Evolutionary conservation across 2,329 filamentous ascomycete species (phyloP).

Genomic region (Botrytis pseudocinerea): DNA sequence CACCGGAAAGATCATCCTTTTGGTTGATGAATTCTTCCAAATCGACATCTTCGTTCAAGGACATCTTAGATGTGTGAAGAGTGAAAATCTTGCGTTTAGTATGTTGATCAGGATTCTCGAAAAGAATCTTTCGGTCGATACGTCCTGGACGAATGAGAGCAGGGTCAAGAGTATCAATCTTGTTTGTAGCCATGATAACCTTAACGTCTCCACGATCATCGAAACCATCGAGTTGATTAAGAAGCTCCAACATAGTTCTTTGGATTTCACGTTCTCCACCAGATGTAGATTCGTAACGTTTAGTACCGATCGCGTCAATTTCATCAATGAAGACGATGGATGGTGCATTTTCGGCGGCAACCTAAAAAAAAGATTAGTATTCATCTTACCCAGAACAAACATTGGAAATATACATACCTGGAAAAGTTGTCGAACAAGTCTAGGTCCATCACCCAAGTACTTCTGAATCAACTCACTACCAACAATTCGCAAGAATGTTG

Average conservation of each 20-base stretch:
- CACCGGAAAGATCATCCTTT: conserved; percentile 95
- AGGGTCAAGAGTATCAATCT: conserved; percentile 96
- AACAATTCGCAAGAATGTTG: conserved; percentile 95
- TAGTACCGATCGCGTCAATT: conserved; percentile 98
- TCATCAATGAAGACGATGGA: conserved; percentile 99
- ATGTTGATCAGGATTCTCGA: conserved; percentile 72
- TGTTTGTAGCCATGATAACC: conserved; percentile 99
- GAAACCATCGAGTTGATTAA: conserved; percentile 98
- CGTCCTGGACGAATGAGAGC: conserved; percentile 94
- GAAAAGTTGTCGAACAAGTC: conserved; percentile 94
- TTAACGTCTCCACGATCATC: conserved; percentile 99
- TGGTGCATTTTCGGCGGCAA: conserved; percentile 92
- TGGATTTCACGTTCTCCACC: conserved; percentile 97
- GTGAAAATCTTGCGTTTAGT: conserved; percentile 98
- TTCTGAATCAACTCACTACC: conserved; percentile 98
- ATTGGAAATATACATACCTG: conserved; percentile 54
- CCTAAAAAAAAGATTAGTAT: conserved; percentile 50
- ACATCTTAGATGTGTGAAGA: conserved; percentile 99
- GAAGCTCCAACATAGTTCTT: conserved; percentile 95
- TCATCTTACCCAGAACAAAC: background rate
- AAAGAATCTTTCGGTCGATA: conserved; percentile 95
- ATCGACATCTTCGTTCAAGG: conserved; percentile 91
- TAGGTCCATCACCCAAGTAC: conserved; percentile 93
- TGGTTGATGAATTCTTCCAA: conserved; percentile 97
- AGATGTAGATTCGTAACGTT: conserved; percentile 96